Evolutionary conservation across 768 basidiomycete genomes (phyloP), one percentile per base, ranked within the genome.

Genomic region (Baorangia bicolor): DNA sequence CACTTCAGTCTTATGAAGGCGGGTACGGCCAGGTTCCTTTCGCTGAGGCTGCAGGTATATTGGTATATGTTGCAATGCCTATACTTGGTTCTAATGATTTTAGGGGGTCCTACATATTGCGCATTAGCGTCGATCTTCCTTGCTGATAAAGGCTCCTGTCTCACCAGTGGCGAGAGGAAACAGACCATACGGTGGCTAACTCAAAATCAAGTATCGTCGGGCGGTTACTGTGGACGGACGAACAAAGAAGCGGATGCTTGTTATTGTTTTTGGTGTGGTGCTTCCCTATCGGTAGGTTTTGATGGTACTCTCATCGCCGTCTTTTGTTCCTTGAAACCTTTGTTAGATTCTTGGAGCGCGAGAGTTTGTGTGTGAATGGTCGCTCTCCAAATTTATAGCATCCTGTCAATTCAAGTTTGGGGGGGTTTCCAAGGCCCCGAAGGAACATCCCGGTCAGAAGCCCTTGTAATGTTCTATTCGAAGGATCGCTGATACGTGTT

Each of bases 261-360:
- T 69, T 99, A 99, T 71, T 92, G 90, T 60, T 98, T 97, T 71
- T 99, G 96, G 96, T 89, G 88, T 62, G 88, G 91, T 4, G 94
- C 86, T 10, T 79, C 91, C 0, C 71, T 98, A 11, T 72, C 81
- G 66, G 95, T 95, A 58, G 49, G 82, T 68, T 37, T 23, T 33
- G 11, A 37, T 51, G 28, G 18, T 34, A 30, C 27, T 30, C 20
- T 23, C 25, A 16, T 50, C n/a, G 21, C 53, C 39, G 7, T 21
- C 48, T 39, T 40, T 39, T 18, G 14, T 30, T 13, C 38, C 13
- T 35, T 45, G 56, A 59, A 44, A 42, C 14, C 12, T 31, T 31
- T 7, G 13, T 16, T 53, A 95, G 94, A 87, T 96, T 34, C 78
- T 97, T 6, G 87, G 80, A 2, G 81, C 77, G 0, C 72, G 64